These are phyloP conservation scores for Phytophthora kernoviae DNA, from an alignment of 352 stramenopile species.

Conservation along the genomic window DNA sequence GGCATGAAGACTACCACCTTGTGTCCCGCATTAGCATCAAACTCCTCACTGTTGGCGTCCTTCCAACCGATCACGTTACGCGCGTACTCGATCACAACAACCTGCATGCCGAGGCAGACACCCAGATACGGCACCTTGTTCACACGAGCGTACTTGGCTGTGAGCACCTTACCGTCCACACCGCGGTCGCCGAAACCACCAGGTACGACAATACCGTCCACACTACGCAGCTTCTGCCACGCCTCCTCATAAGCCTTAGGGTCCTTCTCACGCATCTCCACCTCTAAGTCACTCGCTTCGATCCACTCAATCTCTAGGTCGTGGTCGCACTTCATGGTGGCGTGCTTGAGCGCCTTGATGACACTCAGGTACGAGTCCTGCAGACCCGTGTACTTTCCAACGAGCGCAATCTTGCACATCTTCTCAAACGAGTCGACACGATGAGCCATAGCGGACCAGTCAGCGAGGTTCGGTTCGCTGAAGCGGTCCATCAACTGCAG, in stretches of 20 bases:
- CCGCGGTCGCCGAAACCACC: conserved; percentile 98
- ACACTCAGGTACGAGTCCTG: conserved; percentile 99
- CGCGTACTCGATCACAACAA: conserved; percentile 97
- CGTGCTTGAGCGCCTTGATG: conserved; percentile 97
- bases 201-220: conserved; percentile 96
- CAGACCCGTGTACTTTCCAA: conserved; percentile 99
- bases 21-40: conserved; percentile 85
- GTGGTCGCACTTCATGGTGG: conserved; percentile 93
- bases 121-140: conserved; percentile 97
- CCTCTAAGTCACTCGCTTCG: conserved; percentile 96
- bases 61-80: conserved; percentile 94
- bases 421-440: conserved; percentile 92
- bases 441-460: conserved; percentile 93
- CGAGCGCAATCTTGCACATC: conserved; percentile 96
- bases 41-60: conserved; percentile 96
- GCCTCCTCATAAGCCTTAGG: conserved; percentile 77
- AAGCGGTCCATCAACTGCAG: conserved; percentile 92
- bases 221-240: conserved; percentile 93
- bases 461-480: conserved; percentile 71
- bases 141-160: conserved; percentile 95
- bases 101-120: conserved; percentile 97
- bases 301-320: conserved; percentile 98
- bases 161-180: conserved; percentile 98
- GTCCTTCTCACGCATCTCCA: conserved; percentile 73
- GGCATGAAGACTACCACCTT: conserved; percentile 99